These are phyloP conservation scores for Termitomyces sp. DNA, from an alignment of 768 basidiomycete genomes.

Conservation along the genomic window DNA sequence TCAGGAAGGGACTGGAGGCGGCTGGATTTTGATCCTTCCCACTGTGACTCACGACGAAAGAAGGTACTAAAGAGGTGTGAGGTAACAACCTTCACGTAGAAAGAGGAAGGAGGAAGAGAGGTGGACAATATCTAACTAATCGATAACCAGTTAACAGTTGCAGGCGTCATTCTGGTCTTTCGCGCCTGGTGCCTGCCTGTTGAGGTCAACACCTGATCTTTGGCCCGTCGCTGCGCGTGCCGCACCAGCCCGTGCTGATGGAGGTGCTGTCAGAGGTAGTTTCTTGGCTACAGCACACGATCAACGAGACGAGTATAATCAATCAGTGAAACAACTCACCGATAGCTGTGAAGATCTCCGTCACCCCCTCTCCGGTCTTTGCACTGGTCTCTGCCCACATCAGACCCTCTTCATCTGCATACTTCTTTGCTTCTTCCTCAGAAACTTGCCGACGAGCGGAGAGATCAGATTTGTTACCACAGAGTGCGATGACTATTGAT, in stretches of 20 bases:
- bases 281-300: conserved; percentile 64
- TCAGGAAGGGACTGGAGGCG: conserved; percentile 62
- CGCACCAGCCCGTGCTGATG: conserved; percentile 55
- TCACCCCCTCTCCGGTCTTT: conserved; percentile 83
- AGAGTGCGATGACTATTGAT: conserved; percentile 92
- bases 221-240: conserved; percentile 49
- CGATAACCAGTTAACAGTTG: conserved; percentile 56
- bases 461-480: conserved; percentile 93
- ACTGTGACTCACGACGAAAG: conserved; percentile 12
- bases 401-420: conserved; percentile 87
- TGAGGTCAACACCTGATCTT: conserved; percentile 76
- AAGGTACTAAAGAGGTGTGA: conserved; percentile 27
- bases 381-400: conserved; percentile 94
- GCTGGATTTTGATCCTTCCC: conserved; percentile 50
- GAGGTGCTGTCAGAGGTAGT: conserved; percentile 76
- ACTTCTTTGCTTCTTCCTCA: conserved; percentile 88
- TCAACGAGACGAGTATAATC: conserved; percentile 5
- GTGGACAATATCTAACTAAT: conserved; percentile 1
- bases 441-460: conserved; percentile 80
- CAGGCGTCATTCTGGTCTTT: conserved; percentile 62
- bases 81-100: conserved; percentile 17
- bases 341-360: conserved; percentile 83
- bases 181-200: conserved; percentile 52
- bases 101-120: conserved; percentile 14
- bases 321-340: conserved; percentile 41